Percentiles rank a stretch among this genome's conserved stretches.
These are phyloP conservation scores for Dryas integrifolia DNA, from an alignment of 331 rosid genomes.

Conservation along the genomic window DNA sequence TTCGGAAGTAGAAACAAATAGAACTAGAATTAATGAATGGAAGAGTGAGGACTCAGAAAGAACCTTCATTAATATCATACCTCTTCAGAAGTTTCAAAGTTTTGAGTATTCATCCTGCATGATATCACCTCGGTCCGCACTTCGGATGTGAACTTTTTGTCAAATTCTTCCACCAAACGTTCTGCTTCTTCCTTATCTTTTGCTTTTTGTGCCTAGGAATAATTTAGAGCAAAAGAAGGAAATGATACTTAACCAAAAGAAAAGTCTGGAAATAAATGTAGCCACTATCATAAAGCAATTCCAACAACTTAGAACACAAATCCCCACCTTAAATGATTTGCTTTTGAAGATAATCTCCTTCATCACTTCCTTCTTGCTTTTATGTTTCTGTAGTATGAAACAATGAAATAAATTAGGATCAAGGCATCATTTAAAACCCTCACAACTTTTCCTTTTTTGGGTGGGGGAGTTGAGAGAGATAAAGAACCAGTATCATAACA, in stretches of 20 bases:
- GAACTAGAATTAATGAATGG: background rate
- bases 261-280: conserved; percentile 9
- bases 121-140: conserved; percentile 47
- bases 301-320: conserved; percentile 16
- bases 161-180: conserved; percentile 70
- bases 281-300: background rate
- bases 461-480: too few relatives aligned
- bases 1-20: background rate
- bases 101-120: conserved; percentile 23
- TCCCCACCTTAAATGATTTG: conserved; percentile 67
- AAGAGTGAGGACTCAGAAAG: background rate
- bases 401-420: conserved; percentile 22
- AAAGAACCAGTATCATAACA: background rate
- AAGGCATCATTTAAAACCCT: background rate
- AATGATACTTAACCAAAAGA: conserved; percentile 13
- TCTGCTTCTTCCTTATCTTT: conserved; percentile 81
- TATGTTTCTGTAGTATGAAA: conserved; percentile 56
- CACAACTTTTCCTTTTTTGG: too few relatives aligned
- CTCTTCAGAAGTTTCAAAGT: conserved; percentile 43
- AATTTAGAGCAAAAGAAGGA: conserved; percentile 12
- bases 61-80: conserved; percentile 31
- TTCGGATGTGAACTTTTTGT: conserved; percentile 55
- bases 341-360: conserved; percentile 71
- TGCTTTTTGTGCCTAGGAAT: conserved; percentile 76
- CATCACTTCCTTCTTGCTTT: conserved; percentile 88